Conservation (phyloP, 306 rosid genomes). For the Abrus pulchellus region DNA sequence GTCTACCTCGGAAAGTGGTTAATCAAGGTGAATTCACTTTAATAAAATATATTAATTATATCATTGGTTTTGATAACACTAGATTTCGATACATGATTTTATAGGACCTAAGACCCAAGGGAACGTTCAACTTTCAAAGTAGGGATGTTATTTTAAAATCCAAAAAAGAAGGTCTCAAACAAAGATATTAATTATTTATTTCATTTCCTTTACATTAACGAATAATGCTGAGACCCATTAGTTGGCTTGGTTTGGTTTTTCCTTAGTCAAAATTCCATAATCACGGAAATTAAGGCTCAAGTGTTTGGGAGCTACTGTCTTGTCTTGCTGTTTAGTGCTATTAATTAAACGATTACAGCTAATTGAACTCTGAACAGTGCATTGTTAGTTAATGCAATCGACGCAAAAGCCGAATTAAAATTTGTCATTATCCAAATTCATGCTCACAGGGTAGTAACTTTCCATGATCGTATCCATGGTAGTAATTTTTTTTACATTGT, state of each 20-base stretch:
- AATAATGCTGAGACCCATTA: background rate
- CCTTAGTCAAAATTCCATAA: background rate
- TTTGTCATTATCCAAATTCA: no score
- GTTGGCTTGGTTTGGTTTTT: background rate
- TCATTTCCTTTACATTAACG: background rate
- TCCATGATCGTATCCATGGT: no score
- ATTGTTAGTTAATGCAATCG: background rate
- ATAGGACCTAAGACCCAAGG: background rate
- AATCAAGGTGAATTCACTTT: no score
- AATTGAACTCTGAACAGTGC: background rate
- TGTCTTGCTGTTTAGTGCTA: background rate
- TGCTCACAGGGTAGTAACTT: no score
- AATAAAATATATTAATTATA: no score
- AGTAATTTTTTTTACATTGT: no score
- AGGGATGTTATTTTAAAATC: background rate
- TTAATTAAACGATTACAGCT: background rate
- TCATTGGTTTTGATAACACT: no score
- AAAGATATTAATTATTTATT: background rate
- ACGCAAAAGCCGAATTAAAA: background rate
- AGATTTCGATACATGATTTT: background rate
- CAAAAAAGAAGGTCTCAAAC: background rate
- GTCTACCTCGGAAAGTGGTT: no score
- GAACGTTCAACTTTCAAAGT: background rate
- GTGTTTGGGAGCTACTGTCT: background rate
- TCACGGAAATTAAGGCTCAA: background rate